Evolutionary conservation across 805 yeast species (phyloP), one percentile per base, ranked within the genome.

Genomic region (Huiozyma naganishii): DNA sequence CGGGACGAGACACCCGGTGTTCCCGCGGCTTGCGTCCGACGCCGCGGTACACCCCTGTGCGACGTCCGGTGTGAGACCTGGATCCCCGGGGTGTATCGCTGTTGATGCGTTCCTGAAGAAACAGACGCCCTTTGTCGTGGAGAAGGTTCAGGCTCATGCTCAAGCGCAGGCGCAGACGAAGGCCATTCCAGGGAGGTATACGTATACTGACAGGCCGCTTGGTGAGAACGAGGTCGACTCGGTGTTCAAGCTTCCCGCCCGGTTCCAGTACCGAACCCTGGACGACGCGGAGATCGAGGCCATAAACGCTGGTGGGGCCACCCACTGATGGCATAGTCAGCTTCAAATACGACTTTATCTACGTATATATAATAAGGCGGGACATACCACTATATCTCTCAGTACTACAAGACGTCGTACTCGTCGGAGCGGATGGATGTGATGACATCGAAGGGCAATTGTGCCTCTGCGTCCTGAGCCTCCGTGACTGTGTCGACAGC

Each of bases 281-380:
- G 80, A 76, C 36, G 84, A 76, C 13, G 43, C 52, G 11, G 98
- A 90, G 65, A 77, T 83, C 28, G 95, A 84, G 8, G 74, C 77
- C 50, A 77, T 90, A 53, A 74, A 79, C 53, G 71, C 75, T 42
- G 98, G 97, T 45, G 97, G 96, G 52, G 95, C 95, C 32, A 41
- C 40, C 12, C 52, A 47, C 40, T 78, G 27, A 27, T n/a, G 17
- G 27, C 37, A 43, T 45, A 11, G 33, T 42, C 27, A 23, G 12
- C 32, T 39, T 39, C 32, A 12, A 6, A 27, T 11, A 30, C 33
- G n/a, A 9, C 3, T 30, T 30, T 30, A 30, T 30, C n/a, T 11
- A n/a, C n/a, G 29, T 36, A 37, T 27, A 37, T 37, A 37, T 8
- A n/a, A n/a, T 37, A n/a, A 17, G 13, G 17, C 29, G 7, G 11